phyloP scores from a whole-genome alignment of 2,329 filamentous ascomycete genomes.

The Westerdykella sp. region DNA sequence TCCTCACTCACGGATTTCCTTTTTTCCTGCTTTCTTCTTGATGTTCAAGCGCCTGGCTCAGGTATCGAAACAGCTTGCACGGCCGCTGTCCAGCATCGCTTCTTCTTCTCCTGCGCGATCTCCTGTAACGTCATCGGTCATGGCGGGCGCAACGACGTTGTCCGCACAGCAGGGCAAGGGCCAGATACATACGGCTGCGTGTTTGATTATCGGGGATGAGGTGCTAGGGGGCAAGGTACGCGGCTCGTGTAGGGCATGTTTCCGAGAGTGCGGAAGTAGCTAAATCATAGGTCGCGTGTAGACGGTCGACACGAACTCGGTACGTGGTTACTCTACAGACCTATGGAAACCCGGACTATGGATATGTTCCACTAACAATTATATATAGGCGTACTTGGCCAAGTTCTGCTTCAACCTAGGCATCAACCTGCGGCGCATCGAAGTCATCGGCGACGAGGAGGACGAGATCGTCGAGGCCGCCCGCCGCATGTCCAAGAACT shows the following conservation, averaged over 20 bases:
- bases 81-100: conserved; percentile 53
- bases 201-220: conserved; percentile 94
- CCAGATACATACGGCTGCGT: conserved; percentile 82
- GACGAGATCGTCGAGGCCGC: conserved; percentile 83
- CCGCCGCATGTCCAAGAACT: conserved; percentile 75
- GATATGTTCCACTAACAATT: conserved; percentile 17
- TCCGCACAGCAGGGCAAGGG: conserved; percentile 52
- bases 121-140: conserved; percentile 36
- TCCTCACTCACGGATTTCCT: not conserved
- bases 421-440: conserved; percentile 71
- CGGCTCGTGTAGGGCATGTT: conserved; percentile 1
- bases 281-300: conserved; percentile 27
- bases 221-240: conserved; percentile 86
- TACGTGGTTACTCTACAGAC: conserved; percentile 10
- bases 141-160: conserved; percentile 36
- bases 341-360: too few relatives aligned
- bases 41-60: conserved; percentile 78
- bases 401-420: conserved; percentile 61
- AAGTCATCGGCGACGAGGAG: conserved; percentile 92
- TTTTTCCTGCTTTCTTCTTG: conserved; percentile 1
- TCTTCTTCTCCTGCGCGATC: conserved; percentile 37
- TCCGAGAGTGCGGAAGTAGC: conserved; percentile 5
- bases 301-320: conserved; percentile 61
- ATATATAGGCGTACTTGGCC: conserved; percentile 49
- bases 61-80: conserved; percentile 64